Evolutionary conservation across 495 filamentous ascomycete genomes (phyloP).

Genomic region (Hamigera avellanea): DNA sequence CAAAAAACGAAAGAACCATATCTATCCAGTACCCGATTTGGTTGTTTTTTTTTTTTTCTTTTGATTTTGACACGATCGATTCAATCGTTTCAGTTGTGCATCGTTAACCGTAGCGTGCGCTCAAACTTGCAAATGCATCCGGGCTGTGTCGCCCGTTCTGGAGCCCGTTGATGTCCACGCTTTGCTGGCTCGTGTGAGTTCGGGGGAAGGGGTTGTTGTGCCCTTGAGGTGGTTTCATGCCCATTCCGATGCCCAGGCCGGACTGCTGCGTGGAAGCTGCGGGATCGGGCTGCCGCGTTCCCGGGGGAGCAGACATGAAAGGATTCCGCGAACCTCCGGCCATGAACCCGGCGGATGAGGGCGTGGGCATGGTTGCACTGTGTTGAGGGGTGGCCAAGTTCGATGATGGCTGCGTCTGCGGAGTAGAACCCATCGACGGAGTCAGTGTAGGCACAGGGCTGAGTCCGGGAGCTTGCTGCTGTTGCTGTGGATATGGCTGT

Average conservation of each 20-base stretch:
- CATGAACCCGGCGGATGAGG: slow-evolving; percentile 4
- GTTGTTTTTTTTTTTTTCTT: too few species aligned
- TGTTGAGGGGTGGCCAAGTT: slow-evolving; percentile 21
- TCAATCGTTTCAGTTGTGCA: too few species aligned
- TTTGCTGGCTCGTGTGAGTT: slow-evolving; percentile 75
- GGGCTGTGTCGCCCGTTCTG: slow-evolving; percentile 81
- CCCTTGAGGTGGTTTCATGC: slow-evolving; percentile 2
- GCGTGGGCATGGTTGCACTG: slow-evolving; percentile 19
- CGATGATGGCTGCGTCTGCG: slow-evolving; percentile 13
- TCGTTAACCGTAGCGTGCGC: slow-evolving; percentile 41
- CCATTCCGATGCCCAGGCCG: slow-evolving; percentile 7
- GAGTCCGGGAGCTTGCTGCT: slow-evolving; percentile 9
- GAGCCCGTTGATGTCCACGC: slow-evolving; percentile 67
- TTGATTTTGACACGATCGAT: too few species aligned
- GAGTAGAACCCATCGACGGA: slow-evolving; percentile 12
- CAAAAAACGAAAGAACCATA: too few species aligned
- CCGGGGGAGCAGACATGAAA: slow-evolving; percentile 15
- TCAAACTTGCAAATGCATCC: slow-evolving; percentile 93
- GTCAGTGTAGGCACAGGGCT: slow-evolving; percentile 14
- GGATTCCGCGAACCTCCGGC: slow-evolving; percentile 27
- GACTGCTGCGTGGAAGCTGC: not conserved
- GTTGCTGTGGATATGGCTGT: not conserved
- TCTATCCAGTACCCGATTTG: too few species aligned
- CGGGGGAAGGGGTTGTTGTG: slow-evolving; percentile 11
- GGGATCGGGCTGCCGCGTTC: not conserved